Evolutionary conservation across 2,329 filamentous ascomycete genomes (phyloP).

Genomic region (Ceratocystis huliohia): DNA sequence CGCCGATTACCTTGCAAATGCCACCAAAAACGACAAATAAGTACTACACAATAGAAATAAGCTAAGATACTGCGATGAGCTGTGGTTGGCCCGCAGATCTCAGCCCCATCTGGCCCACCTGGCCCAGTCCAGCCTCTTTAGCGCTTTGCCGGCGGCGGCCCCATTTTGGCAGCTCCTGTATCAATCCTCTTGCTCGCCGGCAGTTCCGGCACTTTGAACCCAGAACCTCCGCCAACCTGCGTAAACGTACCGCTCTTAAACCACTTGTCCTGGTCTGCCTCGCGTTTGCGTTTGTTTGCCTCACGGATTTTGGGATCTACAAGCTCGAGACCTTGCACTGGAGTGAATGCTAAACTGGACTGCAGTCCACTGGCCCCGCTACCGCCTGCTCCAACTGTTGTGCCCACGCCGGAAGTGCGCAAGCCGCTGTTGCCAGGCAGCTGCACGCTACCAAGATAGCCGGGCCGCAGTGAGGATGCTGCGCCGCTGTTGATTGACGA

Average conservation of each 20-base stretch:
- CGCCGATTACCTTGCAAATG: background rate
- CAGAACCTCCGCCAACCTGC: conserved; percentile 51
- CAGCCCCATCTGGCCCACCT: background rate
- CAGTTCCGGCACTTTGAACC: conserved; percentile 72
- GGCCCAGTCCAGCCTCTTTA: background rate
- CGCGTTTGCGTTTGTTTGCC: conserved; percentile 77
- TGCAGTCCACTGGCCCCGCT: conserved; percentile 51
- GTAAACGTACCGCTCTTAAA: conserved; percentile 98
- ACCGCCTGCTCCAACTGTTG: conserved; percentile 41
- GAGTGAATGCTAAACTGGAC: conserved; percentile 83
- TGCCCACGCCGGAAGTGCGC: conserved; percentile 69
- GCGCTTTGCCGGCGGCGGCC: conserved; percentile 27
- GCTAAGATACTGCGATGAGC: conserved; percentile 1
- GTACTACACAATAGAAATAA: background rate
- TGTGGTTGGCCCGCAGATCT: conserved; percentile 2
- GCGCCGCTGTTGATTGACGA: conserved; percentile 73
- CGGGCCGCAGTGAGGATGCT: conserved; percentile 48
- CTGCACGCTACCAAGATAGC: conserved; percentile 16
- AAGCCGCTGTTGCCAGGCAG: conserved; percentile 51
- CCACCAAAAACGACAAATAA: background rate
- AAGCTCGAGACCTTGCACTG: conserved; percentile 85
- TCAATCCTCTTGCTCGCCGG: conserved; percentile 63
- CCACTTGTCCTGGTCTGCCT: conserved; percentile 89
- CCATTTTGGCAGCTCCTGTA: conserved; percentile 46
- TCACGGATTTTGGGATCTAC: conserved; percentile 86